Base-by-base conservation (phyloP, 495 filamentous ascomycete species). In the Lepidopterella palustris region DNA sequence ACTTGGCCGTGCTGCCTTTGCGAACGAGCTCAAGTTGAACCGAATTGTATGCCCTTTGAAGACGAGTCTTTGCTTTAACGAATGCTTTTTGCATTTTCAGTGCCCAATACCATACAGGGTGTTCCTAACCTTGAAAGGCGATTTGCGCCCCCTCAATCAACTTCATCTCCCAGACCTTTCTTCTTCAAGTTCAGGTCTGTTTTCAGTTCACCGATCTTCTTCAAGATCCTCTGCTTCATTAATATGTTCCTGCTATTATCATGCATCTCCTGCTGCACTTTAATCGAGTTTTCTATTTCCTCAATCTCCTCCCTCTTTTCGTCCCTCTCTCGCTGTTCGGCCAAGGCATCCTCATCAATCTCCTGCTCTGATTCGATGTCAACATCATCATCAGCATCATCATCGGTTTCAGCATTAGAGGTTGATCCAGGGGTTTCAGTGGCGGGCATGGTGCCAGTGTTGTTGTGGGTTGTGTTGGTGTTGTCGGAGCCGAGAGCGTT, bases 101-200 rank as follows among this genome's bases (percentile, higher is more conserved):
- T n/a, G n/a, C n/a, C n/a, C n/a, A n/a, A n/a, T n/a, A n/a, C n/a
- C n/a, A n/a, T n/a, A n/a, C n/a, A n/a, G n/a, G n/a, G n/a, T n/a
- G n/a, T n/a, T n/a, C n/a, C n/a, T n/a, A n/a, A n/a, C n/a, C n/a
- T n/a, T n/a, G n/a, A n/a, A n/a, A n/a, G n/a, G n/a, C n/a, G n/a
- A n/a, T n/a, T n/a, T n/a, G n/a, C n/a, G n/a, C n/a, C n/a, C 47
- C 3, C 24, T 50, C 47, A 50, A 48, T 59, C 60, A 13, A 53
- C 64, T 10, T 60, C 67, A 51, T 67, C 49, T 23, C 62, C 68
- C 26, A 70, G 53, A 40, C 53, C 60, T 18, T 5, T 74, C 70
- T 74, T 77, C 73, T 87, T 87, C 35, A 87, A 69, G 45, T 75
- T 71, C 29, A 85, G 75, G 67, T 87, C 83, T 32, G 71, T 70